phyloP scores from a whole-genome alignment of 108 stramenopile species.

The Parmales sp. region DNA sequence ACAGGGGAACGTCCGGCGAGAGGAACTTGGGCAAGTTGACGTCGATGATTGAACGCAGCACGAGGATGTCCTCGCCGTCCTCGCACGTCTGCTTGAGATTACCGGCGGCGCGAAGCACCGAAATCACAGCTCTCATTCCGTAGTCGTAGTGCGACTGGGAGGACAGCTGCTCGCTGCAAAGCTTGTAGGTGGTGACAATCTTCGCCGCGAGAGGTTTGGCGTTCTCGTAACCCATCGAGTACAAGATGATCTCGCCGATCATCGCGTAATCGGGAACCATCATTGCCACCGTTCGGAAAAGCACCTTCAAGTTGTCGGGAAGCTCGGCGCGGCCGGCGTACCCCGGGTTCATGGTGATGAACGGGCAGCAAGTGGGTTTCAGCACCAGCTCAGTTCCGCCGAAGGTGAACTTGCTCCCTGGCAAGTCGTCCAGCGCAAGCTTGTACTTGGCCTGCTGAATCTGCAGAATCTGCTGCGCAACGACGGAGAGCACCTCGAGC shows the following conservation, averaged over 20 bases:
- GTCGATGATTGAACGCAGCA: constrained; percentile 53
- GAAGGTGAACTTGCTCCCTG: constrained; percentile 38
- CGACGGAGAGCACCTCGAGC: constrained; percentile 41
- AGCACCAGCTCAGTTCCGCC: constrained; percentile 46
- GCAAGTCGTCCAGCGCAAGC: neutral
- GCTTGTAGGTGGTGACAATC: constrained; percentile 58
- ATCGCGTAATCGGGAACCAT: constrained; percentile 65
- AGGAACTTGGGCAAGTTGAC: constrained; percentile 63
- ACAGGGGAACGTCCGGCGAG: constrained; percentile 51
- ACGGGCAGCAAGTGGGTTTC: constrained; percentile 47
- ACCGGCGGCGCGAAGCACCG: constrained; percentile 54
- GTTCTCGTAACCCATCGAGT: constrained; percentile 51
- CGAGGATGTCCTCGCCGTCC: constrained; percentile 42
- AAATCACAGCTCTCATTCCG: constrained; percentile 59
- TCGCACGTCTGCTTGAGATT: constrained; percentile 49
- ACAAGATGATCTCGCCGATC: constrained; percentile 59
- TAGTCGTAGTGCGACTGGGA: constrained; percentile 60
- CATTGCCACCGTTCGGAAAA: constrained; percentile 62
- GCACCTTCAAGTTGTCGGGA: constrained; percentile 44
- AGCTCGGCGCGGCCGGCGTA: constrained; percentile 54
- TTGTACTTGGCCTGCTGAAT: constrained; percentile 48
- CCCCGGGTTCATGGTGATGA: constrained; percentile 67
- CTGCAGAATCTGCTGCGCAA: constrained; percentile 48
- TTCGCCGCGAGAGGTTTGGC: constrained; percentile 45
- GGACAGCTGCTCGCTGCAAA: constrained; percentile 60